Conservation (phyloP, 2,329 filamentous ascomycete genomes). For the Chrysosphaeria jannelii region DNA sequence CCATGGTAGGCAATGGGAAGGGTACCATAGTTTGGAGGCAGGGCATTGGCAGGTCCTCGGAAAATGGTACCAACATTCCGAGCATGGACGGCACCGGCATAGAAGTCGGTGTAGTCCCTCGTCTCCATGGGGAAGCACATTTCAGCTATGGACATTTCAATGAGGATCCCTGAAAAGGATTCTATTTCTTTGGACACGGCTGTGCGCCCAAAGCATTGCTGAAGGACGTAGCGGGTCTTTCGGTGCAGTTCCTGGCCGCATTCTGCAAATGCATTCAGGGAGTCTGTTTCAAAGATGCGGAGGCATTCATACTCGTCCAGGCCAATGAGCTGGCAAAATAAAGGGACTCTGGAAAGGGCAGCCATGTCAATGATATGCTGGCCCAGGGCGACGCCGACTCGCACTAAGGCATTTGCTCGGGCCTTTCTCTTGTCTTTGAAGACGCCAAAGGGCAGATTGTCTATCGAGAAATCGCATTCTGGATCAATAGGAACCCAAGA, state of each 20-base stretch:
- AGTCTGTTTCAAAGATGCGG: not conserved
- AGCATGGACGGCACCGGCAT: constrained; percentile 2
- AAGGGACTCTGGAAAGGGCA: not conserved
- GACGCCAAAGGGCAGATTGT: constrained; percentile 3
- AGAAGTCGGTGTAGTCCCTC: constrained; percentile 3
- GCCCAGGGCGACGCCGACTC: constrained; percentile 1
- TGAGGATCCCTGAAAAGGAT: not conserved
- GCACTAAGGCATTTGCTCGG: not conserved
- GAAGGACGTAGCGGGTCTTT: not conserved
- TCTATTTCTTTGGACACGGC: not conserved
- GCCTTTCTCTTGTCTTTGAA: not conserved
- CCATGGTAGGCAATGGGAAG: constrained; percentile 63
- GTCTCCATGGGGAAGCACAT: constrained; percentile 2
- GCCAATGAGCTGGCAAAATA: not conserved
- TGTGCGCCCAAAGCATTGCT: too few relatives aligned
- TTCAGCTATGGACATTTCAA: not conserved
- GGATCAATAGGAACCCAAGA: constrained; percentile 5
- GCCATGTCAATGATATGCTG: constrained; percentile 1
- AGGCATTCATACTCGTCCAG: not conserved
- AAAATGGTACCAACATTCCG: constrained; percentile 1
- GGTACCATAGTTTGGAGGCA: constrained; percentile 59
- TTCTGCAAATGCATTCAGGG: constrained; percentile 2
- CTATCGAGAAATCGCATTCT: constrained; percentile 2
- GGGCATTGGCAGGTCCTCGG: constrained; percentile 36
- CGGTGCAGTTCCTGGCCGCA: constrained; percentile 1